Evolutionary conservation across 129 eudicot species (phyloP), one percentile per base, ranked within the genome.

Genomic region (Calendula officinalis): DNA sequence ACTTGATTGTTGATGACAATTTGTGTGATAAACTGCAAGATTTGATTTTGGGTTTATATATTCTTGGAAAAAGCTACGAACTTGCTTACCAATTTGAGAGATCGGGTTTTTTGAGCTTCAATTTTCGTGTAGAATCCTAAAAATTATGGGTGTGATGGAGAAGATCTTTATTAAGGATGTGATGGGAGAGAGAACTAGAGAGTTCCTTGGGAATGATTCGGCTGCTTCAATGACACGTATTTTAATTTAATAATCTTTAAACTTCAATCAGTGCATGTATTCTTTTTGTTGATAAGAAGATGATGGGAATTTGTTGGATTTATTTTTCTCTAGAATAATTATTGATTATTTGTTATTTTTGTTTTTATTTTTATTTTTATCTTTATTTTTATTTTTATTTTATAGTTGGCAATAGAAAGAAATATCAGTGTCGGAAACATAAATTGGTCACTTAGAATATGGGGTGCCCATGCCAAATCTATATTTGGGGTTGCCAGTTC

Each of bases 151-250:
- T 36, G 52, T 47, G 53, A 56, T 36, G 48, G 58, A 49, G 32
- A 46, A 55, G 67, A 69, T 62, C 60, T 62, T 69, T 63, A 37
- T 63, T 39, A 7, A 62, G 46, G 52, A 43, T 71, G 75, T 74
- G 67, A 65, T 61, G 76, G 72, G 57, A 59, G 71, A 69, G 67
- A 41, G 46, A 47, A 72, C 56, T 40, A 68, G 68, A 59, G 68
- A 47, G 50, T 39, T 68, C 62, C 46, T 56, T 46, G 74, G 71
- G 76, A 64, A 76, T 77, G 74, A 62, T 47, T 53, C 9, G 44
- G 63, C 74, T 70, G 71, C 56, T 65, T 36, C 14, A 8, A 64
- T 58, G 95, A 81, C 91, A 78, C 86, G 95, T 81, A 77, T 77
- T 57, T 76, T 62, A 51, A 66, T 81, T 41, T 9, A 58, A 77